These are phyloP conservation scores for Aspergillus conjunctus DNA, from an alignment of 495 filamentous ascomycete genomes.

Conservation along the genomic window DNA sequence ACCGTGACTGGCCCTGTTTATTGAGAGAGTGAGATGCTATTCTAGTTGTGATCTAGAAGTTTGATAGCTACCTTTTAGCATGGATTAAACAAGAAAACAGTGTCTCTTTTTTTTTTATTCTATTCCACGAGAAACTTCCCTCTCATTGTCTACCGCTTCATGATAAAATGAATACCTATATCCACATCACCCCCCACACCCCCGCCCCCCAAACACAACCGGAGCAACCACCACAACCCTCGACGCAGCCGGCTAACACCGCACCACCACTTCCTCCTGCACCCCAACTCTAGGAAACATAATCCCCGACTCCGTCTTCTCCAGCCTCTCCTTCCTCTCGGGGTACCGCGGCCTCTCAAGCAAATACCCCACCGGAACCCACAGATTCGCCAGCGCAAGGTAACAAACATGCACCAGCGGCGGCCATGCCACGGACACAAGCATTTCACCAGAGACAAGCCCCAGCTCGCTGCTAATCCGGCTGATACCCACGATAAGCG, in stretches of 20 bases:
- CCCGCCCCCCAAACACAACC: not conserved
- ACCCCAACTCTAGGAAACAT: conserved; percentile 28
- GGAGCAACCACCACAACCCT: not conserved
- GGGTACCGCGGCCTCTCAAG: conserved; percentile 28
- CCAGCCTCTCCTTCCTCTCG: conserved; percentile 17
- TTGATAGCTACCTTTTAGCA: too few relatives aligned
- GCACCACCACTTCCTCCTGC: not conserved
- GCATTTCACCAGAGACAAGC: too few relatives aligned
- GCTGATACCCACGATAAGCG: conserved; percentile 1
- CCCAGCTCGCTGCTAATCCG: not conserved
- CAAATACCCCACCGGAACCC: conserved; percentile 35
- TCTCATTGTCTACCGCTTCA: too few relatives aligned
- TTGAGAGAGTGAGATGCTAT: too few relatives aligned
- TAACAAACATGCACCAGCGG: conserved; percentile 34
- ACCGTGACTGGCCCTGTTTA: too few relatives aligned
- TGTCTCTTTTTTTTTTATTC: too few relatives aligned
- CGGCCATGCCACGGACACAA: conserved; percentile 33
- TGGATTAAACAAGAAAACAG: too few relatives aligned
- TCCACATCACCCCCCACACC: not conserved
- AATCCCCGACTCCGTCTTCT: not conserved
- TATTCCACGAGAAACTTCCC: too few relatives aligned
- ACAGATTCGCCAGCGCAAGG: conserved; percentile 27
- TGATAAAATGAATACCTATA: not conserved
- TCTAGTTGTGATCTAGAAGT: too few relatives aligned
- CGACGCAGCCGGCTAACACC: not conserved